Evolutionary conservation across 352 stramenopile genomes (phyloP), one percentile per base, ranked within the genome.

Genomic region (Pythium biforme): DNA sequence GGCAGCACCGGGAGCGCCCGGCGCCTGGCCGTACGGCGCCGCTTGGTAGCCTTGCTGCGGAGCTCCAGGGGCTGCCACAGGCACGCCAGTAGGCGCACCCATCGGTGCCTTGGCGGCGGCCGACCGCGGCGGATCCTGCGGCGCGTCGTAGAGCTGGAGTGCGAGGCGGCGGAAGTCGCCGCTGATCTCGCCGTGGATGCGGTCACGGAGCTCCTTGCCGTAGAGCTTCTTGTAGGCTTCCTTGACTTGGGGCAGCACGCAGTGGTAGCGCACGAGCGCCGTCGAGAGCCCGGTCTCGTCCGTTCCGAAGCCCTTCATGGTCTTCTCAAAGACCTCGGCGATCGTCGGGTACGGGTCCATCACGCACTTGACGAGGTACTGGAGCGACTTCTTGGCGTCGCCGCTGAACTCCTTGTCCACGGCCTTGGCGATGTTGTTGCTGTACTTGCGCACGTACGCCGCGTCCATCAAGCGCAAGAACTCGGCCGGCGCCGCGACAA

Each of bases 171-270:
- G 79, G 72, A 76, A 90, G 74, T 92, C 79, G 57, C 84, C 84
- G 68, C 83, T 91, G 34, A 75, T 77, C 70, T 93, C 83, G 39
- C 83, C 81, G 65, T 93, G 74, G 66, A 94, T 91, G 64, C 84
- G 80, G 51, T 94, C 81, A 53, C 82, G 84, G 34, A 94, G 75
- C 51, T 90, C 81, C 73, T 87, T 89, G 45, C 71, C 73, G 72
- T 90, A 92, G 55, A 57, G 70, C 62, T 90, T 85, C 74, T 91
- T 84, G 75, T 91, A 94, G 31, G 79, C 79, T 23, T 84, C 73
- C 63, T 79, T 81, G 73, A 94, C 77, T 61, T 92, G 79, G 20
- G 69, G 59, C 33, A 92, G 75, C 51, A 91, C 80, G 27, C 82
- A 77, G 69, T 91, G 83, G 77, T 94, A 94, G 49, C 85, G 85